These are phyloP conservation scores for Jimgerdemannia lactiflua DNA, from an alignment of 192 early-diverging fungal species.

Conservation along the genomic window DNA sequence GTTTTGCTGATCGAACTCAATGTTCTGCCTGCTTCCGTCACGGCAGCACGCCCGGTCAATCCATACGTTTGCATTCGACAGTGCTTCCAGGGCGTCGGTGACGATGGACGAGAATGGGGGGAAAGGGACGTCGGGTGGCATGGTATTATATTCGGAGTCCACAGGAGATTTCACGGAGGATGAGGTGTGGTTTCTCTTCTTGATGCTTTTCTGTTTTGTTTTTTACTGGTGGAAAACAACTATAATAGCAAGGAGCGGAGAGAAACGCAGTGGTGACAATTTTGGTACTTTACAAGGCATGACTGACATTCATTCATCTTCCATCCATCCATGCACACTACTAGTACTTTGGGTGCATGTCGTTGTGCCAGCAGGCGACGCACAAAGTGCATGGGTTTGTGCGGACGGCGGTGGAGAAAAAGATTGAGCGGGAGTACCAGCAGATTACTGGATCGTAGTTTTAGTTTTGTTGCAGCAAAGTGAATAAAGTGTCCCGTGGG, in stretches of 20 bases:
- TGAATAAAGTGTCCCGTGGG: no score
- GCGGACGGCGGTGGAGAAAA: constrained; percentile 57
- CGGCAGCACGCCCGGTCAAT: constrained; percentile 58
- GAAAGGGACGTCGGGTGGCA: neutral
- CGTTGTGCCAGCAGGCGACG: constrained; percentile 36
- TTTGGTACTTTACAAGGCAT: neutral
- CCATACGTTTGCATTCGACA: constrained; percentile 87
- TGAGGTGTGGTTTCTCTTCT: constrained; percentile 37
- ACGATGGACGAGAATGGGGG: constrained; percentile 1
- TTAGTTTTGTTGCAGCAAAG: neutral
- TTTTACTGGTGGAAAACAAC: neutral
- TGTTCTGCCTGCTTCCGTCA: neutral
- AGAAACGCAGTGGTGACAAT: neutral
- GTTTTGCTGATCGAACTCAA: no score
- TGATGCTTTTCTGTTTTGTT: neutral
- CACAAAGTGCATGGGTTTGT: constrained; percentile 63
- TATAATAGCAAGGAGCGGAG: no score
- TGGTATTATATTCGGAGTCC: constrained; percentile 65
- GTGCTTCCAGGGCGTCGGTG: constrained; percentile 23
- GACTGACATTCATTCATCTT: neutral
- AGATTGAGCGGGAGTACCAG: constrained; percentile 51
- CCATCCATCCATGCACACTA: neutral
- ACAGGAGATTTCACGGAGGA: constrained; percentile 69
- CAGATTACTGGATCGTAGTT: constrained; percentile 9
- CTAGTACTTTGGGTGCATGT: constrained; percentile 23